phyloP scores from a whole-genome alignment of 345 rosid species.

The Syzygium oleosum region DNA sequence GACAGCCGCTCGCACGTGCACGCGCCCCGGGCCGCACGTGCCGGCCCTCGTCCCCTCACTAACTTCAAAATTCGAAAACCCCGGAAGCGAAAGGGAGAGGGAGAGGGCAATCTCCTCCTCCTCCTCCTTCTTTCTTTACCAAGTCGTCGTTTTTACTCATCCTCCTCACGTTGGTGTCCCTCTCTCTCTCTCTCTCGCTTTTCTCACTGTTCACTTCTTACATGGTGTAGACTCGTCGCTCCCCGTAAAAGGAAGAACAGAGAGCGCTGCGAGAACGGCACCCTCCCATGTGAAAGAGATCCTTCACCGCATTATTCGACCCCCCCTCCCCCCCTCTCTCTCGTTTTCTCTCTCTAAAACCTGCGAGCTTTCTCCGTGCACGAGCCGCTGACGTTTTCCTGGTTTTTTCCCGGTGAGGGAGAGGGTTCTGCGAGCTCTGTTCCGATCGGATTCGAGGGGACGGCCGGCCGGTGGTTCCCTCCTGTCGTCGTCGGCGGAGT shows the following conservation, averaged over 20 bases:
- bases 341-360: background rate
- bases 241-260: background rate
- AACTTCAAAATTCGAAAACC: constrained; percentile 6
- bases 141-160: background rate
- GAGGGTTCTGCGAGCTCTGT: background rate
- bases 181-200: background rate
- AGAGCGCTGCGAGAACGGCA: background rate
- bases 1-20: background rate
- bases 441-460: background rate
- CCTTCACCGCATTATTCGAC: background rate
- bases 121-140: too few relatives aligned
- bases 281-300: background rate
- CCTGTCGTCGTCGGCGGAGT: background rate
- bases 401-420: background rate
- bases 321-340: background rate
- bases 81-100: background rate
- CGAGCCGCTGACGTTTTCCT: too few relatives aligned
- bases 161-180: background rate
- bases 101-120: background rate
- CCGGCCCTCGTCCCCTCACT: background rate
- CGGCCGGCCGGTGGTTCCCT: background rate
- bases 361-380: background rate
- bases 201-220: background rate
- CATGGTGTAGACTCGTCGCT: background rate
- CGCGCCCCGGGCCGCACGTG: background rate